Conservation (phyloP, 176 grass and related monocot genomes). For the Zea luxurians region DNA sequence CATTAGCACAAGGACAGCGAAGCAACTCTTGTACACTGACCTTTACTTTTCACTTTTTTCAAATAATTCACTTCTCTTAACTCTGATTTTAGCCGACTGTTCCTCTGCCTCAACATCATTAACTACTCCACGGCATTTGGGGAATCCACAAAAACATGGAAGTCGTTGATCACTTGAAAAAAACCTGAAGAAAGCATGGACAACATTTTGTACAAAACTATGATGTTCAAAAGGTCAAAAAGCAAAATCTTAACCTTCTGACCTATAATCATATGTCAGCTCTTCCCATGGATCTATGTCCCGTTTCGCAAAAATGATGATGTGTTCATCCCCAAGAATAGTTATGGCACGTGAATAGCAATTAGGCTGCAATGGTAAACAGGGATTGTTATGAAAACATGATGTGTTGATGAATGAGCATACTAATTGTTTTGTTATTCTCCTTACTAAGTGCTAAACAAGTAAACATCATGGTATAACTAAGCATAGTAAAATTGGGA, state of each 20-base stretch:
- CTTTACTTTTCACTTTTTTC: conserved; percentile 56
- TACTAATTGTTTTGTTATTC: conserved; percentile 24
- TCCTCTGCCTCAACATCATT: conserved; percentile 89
- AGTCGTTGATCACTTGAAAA: conserved; percentile 82
- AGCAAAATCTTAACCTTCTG: conserved; percentile 30
- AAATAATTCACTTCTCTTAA: conserved; percentile 69
- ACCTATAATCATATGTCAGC: conserved; percentile 98
- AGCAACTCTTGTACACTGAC: conserved; percentile 31
- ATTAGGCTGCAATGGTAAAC: conserved; percentile 70
- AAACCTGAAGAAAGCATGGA: conserved; percentile 66
- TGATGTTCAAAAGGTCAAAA: conserved; percentile 22
- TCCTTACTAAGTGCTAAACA: neutral
- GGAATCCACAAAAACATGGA: conserved; percentile 88
- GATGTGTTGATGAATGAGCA: conserved; percentile 15
- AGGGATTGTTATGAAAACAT: conserved; percentile 26
- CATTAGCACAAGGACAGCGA: conserved; percentile 14
- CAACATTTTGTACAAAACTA: conserved; percentile 46
- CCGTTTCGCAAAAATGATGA: conserved; percentile 96
- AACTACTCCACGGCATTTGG: conserved; percentile 90
- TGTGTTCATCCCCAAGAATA: conserved; percentile 83
- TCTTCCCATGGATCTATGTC: conserved; percentile 98
- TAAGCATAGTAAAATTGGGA: conserved; percentile 21
- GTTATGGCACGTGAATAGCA: conserved; percentile 97
- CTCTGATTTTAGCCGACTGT: conserved; percentile 69
- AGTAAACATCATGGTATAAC: conserved; percentile 10